Conservation (phyloP, 805 yeast genomes). For the Vanderwaltozyma yarrowii region DNA sequence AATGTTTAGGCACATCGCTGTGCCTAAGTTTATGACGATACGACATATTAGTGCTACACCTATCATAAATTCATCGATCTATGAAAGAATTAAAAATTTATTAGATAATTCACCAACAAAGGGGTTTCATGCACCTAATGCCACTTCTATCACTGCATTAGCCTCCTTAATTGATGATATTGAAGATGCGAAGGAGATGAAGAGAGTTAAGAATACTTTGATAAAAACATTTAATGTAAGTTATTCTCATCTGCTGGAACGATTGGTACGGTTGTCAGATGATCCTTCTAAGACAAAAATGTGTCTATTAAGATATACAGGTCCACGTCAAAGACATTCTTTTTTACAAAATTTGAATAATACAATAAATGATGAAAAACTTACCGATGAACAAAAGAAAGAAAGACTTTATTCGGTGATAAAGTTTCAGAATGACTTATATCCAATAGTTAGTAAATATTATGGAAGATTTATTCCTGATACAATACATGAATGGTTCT, state of each 20-base stretch:
- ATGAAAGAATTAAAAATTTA: background rate
- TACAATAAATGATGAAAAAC: background rate
- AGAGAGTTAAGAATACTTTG: conserved; percentile 1
- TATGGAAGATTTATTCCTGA: conserved; percentile 13
- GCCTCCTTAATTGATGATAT: background rate
- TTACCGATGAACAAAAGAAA: conserved; percentile 5
- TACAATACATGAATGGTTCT: conserved; percentile 22
- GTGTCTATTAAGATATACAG: conserved; percentile 8
- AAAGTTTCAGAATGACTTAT: conserved; percentile 11
- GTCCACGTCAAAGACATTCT: background rate
- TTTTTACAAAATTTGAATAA: background rate
- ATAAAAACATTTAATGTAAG: conserved; percentile 4
- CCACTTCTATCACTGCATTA: background rate
- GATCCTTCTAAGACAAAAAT: conserved; percentile 7
- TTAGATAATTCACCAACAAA: background rate
- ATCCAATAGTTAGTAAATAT: conserved; percentile 7
- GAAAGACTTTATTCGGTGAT: conserved; percentile 12
- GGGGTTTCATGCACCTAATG: background rate
- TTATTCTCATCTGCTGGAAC: conserved; percentile 4
- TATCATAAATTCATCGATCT: too few relatives aligned
- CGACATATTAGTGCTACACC: too few relatives aligned
- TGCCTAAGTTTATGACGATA: too few relatives aligned
- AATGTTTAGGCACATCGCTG: too few relatives aligned
- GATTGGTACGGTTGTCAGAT: conserved; percentile 1
- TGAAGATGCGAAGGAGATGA: background rate